phyloP scores from a whole-genome alignment of 1,284 basidiomycete genomes.

The Mycena sp. region DNA sequence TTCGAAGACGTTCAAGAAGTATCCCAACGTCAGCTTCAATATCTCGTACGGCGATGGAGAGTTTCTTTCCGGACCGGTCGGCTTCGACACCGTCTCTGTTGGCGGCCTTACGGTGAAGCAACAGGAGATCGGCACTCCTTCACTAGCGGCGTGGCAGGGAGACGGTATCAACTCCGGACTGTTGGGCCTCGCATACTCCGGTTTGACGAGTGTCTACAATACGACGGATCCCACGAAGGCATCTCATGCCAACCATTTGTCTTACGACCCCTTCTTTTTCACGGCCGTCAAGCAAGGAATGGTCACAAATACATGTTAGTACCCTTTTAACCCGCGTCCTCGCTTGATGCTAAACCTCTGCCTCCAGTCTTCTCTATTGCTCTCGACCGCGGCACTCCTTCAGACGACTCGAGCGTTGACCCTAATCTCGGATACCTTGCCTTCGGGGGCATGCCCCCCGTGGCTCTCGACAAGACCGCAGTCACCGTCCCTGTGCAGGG shows the following conservation, averaged over 20 bases:
- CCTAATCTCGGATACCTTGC: conserved; percentile 22
- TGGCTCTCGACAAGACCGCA: conserved; percentile 18
- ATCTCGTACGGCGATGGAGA: conserved; percentile 35
- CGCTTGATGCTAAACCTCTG: neutral
- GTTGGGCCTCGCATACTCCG: conserved; percentile 24
- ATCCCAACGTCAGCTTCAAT: conserved; percentile 38
- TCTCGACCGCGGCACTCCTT: conserved; percentile 15
- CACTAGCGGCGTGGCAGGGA: conserved; percentile 36
- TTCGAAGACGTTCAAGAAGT: conserved; percentile 31
- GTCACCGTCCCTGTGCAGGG: conserved; percentile 37
- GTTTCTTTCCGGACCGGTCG: conserved; percentile 31
- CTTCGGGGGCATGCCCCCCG: conserved; percentile 24
- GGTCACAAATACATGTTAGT: conserved; percentile 17
- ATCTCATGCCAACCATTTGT: conserved; percentile 7
- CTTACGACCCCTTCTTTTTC: conserved; percentile 28
- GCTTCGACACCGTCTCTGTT: conserved; percentile 37
- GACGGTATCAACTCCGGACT: conserved; percentile 35
- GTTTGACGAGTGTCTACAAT: conserved; percentile 17
- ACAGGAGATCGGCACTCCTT: conserved; percentile 37
- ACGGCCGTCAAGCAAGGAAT: conserved; percentile 21
- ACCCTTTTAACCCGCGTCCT: neutral
- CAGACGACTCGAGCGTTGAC: neutral
- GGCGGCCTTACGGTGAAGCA: conserved; percentile 34
- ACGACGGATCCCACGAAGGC: conserved; percentile 23
- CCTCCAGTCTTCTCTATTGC: conserved; percentile 26